Conservation (phyloP, 164 flowering plant genomes). For the Nymphaea colorata region DNA sequence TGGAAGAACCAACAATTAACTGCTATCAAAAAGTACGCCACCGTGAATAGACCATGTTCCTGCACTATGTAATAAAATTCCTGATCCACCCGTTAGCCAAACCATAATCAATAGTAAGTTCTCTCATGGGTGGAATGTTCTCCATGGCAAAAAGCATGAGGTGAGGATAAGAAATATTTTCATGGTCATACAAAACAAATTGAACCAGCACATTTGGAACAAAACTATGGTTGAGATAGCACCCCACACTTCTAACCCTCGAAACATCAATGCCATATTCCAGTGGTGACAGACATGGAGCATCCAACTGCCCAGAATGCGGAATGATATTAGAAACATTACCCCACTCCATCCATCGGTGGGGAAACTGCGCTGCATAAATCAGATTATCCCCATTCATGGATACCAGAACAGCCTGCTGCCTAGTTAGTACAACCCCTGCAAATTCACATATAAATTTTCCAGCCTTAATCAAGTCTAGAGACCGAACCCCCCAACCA, state of each 20-base stretch:
- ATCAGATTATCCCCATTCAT: constrained; percentile 78
- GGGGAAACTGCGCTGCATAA: constrained; percentile 62
- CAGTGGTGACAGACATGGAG: constrained; percentile 53
- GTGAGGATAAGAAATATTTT: constrained; percentile 59
- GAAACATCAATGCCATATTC: constrained; percentile 93
- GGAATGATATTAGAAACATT: constrained; percentile 56
- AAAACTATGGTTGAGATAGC: constrained; percentile 76
- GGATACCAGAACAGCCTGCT: constrained; percentile 45
- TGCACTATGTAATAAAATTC: constrained; percentile 53
- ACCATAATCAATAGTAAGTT: constrained; percentile 88
- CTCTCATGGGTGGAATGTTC: constrained; percentile 81
- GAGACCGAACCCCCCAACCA: constrained; percentile 77
- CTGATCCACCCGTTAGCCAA: constrained; percentile 50
- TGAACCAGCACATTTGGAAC: constrained; percentile 83
- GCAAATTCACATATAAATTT: constrained; percentile 69
- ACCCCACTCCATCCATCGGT: constrained; percentile 79
- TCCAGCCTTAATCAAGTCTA: constrained; percentile 71
- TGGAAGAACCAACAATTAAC: not conserved
- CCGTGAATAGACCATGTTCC: not conserved
- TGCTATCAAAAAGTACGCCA: not conserved
- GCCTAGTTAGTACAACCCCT: constrained; percentile 56
- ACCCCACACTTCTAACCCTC: constrained; percentile 73
- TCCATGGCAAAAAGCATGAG: constrained; percentile 91
- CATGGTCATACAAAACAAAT: constrained; percentile 64
- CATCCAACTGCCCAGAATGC: constrained; percentile 31